Percentiles rank a stretch among this genome's conserved stretches.
These are phyloP conservation scores for Eremomyces bilateralis DNA, from an alignment of 495 filamentous ascomycete genomes.

Conservation along the genomic window DNA sequence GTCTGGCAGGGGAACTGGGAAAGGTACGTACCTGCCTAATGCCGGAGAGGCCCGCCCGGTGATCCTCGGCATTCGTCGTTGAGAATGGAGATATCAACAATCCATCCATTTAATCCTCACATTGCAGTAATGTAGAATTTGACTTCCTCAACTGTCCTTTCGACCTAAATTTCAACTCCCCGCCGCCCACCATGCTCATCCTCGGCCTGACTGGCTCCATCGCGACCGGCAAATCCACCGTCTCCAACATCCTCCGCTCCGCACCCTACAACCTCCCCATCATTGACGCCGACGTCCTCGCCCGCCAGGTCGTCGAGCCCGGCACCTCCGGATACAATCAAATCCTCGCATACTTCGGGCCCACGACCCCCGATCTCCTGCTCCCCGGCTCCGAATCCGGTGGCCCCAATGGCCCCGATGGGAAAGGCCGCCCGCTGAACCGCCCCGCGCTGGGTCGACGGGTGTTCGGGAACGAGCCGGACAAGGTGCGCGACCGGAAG, in stretches of 20 bases:
- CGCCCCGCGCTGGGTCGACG: constrained; percentile 62
- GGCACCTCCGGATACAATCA: constrained; percentile 61
- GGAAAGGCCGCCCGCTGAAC: constrained; percentile 51
- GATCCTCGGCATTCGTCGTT: too few species aligned
- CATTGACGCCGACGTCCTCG: constrained; percentile 85
- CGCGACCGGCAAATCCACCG: constrained; percentile 94
- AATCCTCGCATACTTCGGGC: constrained; percentile 57
- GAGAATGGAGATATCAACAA: too few species aligned
- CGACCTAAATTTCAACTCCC: too few species aligned
- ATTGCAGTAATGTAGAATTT: too few species aligned
- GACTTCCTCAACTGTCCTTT: too few species aligned
- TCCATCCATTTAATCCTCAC: too few species aligned
- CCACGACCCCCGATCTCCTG: constrained; percentile 68
- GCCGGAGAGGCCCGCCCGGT: too few species aligned
- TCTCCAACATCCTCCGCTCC: constrained; percentile 55
- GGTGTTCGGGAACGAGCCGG: constrained; percentile 56
- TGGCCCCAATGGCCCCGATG: constrained; percentile 20
- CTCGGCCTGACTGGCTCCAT: constrained; percentile 95
- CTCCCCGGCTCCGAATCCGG: constrained; percentile 23
- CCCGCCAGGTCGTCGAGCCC: constrained; percentile 77
- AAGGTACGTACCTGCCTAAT: too few species aligned
- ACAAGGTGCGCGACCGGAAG: constrained; percentile 39
- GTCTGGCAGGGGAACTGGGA: too few species aligned
- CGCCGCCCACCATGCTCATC: constrained; percentile 50
- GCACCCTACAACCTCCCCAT: constrained; percentile 74